Base-by-base conservation (phyloP, 2,329 filamentous ascomycete species). In the Cladosporium sp. region DNA sequence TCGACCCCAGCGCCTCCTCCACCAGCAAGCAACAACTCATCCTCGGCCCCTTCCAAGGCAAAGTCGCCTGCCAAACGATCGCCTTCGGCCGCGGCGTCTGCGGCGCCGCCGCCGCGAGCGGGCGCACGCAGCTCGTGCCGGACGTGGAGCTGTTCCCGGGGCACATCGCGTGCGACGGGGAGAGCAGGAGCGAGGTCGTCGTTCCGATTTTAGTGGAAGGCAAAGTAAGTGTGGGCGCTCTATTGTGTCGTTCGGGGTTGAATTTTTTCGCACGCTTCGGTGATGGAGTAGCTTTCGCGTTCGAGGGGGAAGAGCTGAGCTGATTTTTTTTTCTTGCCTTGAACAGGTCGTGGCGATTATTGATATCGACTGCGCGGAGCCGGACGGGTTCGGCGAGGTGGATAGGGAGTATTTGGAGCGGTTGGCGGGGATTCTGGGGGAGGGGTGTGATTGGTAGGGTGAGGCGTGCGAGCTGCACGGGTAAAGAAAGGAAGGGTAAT, bases 111-210 rank as follows among this genome's bases (percentile, higher is more conserved):
- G 87, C 86, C 1, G 65, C 76, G 19, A 77, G 73, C 3, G 70
- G 70, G 42, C 65, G 71, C 54, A 90, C 87, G 9, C 85, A 88
- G 70, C 67, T 90, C 2, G 75, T 78, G 0, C 71, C 74, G 10
- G 83, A 93, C 66, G 87, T 93, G 7, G 83, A 88, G 41, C 64
- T 72, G 48, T 92, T 92, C 63, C 85, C 86, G 0, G 87, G 86
- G 2, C 88, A 92, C 66, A 91, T 93, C 64, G 87, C 88, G 9
- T 92, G 88, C 66, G 88, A 93, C 68, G 80, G 81, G 3, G 84
- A 82, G 53, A 88, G 82, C 62, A 80, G 75, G 71, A 91, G 87
- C 66, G 88, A 93, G 74, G 84, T 93, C 66, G 88, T 93, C 14
- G 87, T 92, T 45, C 88, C 88, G 2, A 79, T 92, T 56, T 58